These are phyloP conservation scores for Trametes gibbosa DNA, from an alignment of 768 basidiomycete species.

Conservation along the genomic window DNA sequence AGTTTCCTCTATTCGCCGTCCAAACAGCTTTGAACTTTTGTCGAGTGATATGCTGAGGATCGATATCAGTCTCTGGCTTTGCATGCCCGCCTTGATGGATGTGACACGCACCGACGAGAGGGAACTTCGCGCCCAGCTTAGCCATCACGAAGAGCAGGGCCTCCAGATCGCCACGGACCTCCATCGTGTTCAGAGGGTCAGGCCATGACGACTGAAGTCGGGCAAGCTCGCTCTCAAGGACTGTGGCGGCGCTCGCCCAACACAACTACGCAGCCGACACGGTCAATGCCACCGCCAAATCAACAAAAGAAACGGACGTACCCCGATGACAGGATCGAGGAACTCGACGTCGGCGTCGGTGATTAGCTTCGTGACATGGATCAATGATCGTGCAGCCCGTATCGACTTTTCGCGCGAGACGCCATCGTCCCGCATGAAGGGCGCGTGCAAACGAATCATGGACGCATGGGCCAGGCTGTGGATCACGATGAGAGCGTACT, in stretches of 20 bases:
- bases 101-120: constrained; percentile 44
- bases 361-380: constrained; percentile 60
- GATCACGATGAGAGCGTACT: constrained; percentile 53
- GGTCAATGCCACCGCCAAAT: neutral
- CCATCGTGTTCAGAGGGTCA: constrained; percentile 46
- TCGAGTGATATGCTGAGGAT: constrained; percentile 26
- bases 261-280: constrained; percentile 47
- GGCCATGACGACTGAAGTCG: constrained; percentile 64
- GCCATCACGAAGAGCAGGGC: constrained; percentile 64
- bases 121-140: constrained; percentile 56
- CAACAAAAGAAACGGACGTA: constrained; percentile 35
- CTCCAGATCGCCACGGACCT: constrained; percentile 60
- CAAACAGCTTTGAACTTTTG: constrained; percentile 30
- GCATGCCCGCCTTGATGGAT: neutral
- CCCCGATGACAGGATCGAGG: constrained; percentile 77
- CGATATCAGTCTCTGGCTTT: too few relatives aligned
- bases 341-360: constrained; percentile 63
- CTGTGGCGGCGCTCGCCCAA: constrained; percentile 69
- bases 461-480: constrained; percentile 69
- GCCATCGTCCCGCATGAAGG: constrained; percentile 57
- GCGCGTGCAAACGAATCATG: constrained; percentile 61
- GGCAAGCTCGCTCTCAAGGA: constrained; percentile 64
- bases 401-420: constrained; percentile 65
- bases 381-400: constrained; percentile 57
- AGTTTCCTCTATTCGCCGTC: constrained; percentile 21